Evolutionary conservation across 805 yeast genomes (phyloP), one percentile per base, ranked within the genome.

Genomic region (Zygosaccharomyces bisporus): DNA sequence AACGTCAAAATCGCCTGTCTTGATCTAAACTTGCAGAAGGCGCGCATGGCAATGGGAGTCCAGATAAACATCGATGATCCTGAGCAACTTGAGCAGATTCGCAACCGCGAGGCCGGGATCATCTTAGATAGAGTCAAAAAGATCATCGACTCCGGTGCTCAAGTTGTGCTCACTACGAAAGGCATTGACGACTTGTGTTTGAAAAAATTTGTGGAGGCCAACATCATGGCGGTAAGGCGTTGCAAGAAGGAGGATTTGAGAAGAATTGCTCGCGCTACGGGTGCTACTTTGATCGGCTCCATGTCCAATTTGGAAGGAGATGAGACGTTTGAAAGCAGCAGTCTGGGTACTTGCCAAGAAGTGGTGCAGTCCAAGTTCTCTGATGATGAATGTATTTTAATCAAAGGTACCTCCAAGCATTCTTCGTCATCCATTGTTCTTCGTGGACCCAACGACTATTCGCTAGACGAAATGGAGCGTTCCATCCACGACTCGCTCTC

Each of bases 401-500:
- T 89, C 52, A 86, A 83, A 66, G 96, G 95, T 39, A 86, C 96
- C 34, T 81, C 84, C 58, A 86, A 89, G 35, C 96, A 89, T 68
- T 85, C 96, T 6, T 82, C 97, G 1, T 76, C 95, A 10, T 90
- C 98, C 12, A 86, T 93, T 54, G 81, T 93, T 51, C 74, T 93
- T 58, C 84, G 99, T 68, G 99, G 99, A 44, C 83, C 98, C 47
- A 93, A 93, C 65, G 93, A 93, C 65, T 93, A 85, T 66, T 83
- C 95, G 32, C 76, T 93, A 54, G 99, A 93, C 69, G 99, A 93
- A 72, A 91, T 95, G 98, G 96, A 93, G 71, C 80, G 99, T 68
- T 89, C 98, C 0, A 68, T 95, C 49, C 97, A 88, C 61, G 99
- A 93, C 65, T 86, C 98, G 2, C 74, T 93, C 52, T 81, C 88